Percentiles rank a stretch among this genome's conserved stretches.
Evolutionary conservation across 2,329 filamentous ascomycete genomes (phyloP).

Genomic region (Fusarium haematococcum): DNA sequence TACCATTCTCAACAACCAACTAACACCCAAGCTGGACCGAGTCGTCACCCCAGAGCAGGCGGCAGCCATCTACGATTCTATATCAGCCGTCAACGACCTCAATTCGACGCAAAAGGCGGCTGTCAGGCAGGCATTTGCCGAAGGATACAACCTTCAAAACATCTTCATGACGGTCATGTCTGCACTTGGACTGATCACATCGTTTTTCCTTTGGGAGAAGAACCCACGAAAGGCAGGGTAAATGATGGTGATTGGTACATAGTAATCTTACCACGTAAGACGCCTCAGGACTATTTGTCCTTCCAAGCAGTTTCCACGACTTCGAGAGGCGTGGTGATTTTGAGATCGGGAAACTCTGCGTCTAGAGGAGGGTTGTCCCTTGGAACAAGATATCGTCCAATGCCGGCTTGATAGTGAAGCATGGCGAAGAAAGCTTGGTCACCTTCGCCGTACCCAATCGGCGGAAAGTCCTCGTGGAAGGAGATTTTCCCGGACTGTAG

Average conservation of each 20-base stretch:
- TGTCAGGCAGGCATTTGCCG: not conserved
- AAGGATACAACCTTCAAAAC: not conserved
- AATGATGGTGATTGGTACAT: not conserved
- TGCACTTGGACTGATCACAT: not conserved
- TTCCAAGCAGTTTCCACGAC: slow-evolving; percentile 39
- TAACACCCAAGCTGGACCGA: not conserved
- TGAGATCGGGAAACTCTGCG: slow-evolving; percentile 26
- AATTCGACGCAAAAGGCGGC: not conserved
- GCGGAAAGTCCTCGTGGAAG: slow-evolving; percentile 33
- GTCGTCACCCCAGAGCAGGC: not conserved
- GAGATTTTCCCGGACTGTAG: slow-evolving; percentile 41
- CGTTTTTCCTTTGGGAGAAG: not conserved
- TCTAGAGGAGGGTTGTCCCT: slow-evolving; percentile 8
- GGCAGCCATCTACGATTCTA: not conserved
- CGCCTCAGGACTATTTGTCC: not conserved
- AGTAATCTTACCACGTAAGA: not conserved
- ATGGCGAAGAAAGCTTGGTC: slow-evolving; percentile 37
- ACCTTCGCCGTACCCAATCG: slow-evolving; percentile 24
- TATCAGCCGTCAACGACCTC: not conserved
- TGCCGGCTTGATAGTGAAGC: slow-evolving; percentile 32
- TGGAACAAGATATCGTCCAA: slow-evolving; percentile 21
- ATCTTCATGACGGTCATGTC: not conserved
- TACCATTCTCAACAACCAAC: not conserved
- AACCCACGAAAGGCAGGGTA: not conserved
- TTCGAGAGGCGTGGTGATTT: slow-evolving; percentile 14